Base-by-base conservation (phyloP, 1,139 yeast species). In the Taphrina wiesneri region DNA sequence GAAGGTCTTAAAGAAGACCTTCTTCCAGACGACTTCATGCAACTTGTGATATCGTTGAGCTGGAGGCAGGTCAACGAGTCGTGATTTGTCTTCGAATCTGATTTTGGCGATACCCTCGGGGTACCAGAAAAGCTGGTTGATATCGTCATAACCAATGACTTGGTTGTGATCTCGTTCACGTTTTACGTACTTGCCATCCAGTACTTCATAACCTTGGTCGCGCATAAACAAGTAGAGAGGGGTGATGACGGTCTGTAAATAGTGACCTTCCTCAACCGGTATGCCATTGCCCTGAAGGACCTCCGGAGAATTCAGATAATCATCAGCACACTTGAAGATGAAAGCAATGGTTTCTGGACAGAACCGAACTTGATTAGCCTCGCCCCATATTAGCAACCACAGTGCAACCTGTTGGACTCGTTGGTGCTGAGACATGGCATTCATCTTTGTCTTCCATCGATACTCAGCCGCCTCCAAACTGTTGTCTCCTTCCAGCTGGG, bases 31-130 rank as follows among this genome's bases (percentile, higher is more conserved):
- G 71, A 91, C 96, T 74, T 93, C 98, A 72, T 97, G 97, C 69
- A 93, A 83, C 77, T 88, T 87, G 74, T 86, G 83, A 77, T 85
- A 95, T 77, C 99, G 88, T 78, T 93, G 97, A 74, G 86, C 90
- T 70, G 86, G 84, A 53, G 97, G 96, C 74, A 91, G 80, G 74
- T 95, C 99, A 67, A 93, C 90, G 75, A 93, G 82, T 77, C 96
- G 86, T 41, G 96, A 82, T 71, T 96, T 96, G 77, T 93, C 98
- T 75, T 88, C 92, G 75, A 92, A 85, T 62, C 88, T 84, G 74
- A 93, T 92, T 80, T 96, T 87, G 69, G 95, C 88, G 73, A 93
- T 88, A 82, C 99, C 99, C 80, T 93, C 98, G 53, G 99, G 98
- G 79, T 93, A 95, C 99, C 99, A 93, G 80, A 93, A 93, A 73